Percentiles rank a stretch among this genome's conserved stretches.
These are phyloP conservation scores for Chalciporus sphaerocephalus DNA, from an alignment of 768 basidiomycete species.

Conservation along the genomic window DNA sequence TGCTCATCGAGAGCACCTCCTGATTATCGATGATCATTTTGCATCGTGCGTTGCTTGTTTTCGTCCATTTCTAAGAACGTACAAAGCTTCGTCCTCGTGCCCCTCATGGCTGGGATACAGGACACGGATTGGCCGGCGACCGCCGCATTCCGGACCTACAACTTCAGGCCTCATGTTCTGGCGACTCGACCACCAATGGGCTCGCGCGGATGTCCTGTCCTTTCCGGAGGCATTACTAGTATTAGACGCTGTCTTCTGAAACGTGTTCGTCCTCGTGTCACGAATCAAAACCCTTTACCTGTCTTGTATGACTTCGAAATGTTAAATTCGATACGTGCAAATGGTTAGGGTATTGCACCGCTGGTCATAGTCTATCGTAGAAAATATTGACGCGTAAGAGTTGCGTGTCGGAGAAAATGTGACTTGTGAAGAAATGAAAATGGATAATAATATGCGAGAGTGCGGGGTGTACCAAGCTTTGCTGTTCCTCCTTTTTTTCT, in stretches of 20 bases:
- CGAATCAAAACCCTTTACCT: background rate
- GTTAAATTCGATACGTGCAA: too few species aligned
- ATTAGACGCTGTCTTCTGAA: background rate
- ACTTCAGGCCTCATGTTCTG: background rate
- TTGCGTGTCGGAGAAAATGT: background rate
- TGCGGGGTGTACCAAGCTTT: background rate
- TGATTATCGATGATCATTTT: background rate
- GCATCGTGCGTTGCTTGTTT: background rate
- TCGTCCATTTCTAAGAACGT: background rate
- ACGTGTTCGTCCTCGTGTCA: background rate
- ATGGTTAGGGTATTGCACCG: too few species aligned
- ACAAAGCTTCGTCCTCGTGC: background rate
- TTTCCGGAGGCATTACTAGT: too few species aligned
- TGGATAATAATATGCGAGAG: background rate
- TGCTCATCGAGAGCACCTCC: too few species aligned
- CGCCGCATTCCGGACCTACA: too few species aligned
- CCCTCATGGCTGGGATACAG: too few species aligned
- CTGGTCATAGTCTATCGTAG: too few species aligned
- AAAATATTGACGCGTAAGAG: background rate
- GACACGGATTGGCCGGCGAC: too few species aligned
- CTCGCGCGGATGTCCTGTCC: background rate
- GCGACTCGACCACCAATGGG: too few species aligned
- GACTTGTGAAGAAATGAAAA: conserved; percentile 3
- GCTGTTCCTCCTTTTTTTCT: conserved; percentile 10
- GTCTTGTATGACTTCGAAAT: background rate